Base-by-base conservation (phyloP, 139 green algal genomes). In the Auxenochlorella pyrenoidosa region DNA sequence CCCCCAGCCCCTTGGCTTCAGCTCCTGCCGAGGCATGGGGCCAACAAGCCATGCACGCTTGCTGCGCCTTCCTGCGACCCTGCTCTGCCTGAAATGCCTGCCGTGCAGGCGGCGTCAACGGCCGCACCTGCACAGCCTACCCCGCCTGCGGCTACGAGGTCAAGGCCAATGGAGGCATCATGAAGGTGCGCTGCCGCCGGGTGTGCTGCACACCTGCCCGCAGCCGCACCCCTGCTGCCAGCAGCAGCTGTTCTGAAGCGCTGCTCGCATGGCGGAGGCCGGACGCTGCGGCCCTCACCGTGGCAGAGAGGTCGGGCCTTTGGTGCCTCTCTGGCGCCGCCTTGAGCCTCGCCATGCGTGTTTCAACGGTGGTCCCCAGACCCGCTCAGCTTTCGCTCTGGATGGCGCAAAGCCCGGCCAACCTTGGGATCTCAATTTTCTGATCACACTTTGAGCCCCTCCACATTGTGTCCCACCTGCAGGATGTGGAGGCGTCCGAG, bases 61-160 rank as follows among this genome's bases (percentile, higher is more conserved):
- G 15, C 34, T 43, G 34, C 30, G 26, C 63, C 63, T 36, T 13
- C 60, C 60, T 68, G 12, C 16, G 16, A 38, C 15, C 70, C 13
- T 36, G 15, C 73, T 40, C 3, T 40, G 19, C 40, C 41, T 34
- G 41, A 8, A 3, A 21, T 3, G 24, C 21, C 73, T 43, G 28
- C n/a, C 41, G 1, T 34, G 58, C 80, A 79, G 63, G 60, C 43
- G 87, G 72, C 10, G 59, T 84, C 22, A 75, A 71, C 28, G 86
- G 79, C 3, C 78, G 78, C 63, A 75, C 78, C 28, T 83, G 71
- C 60, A 90, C 87, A 1, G 87, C 87, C 34, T 90, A 90, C 81
- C 71, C 71, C 0, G 87, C 87, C 58, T 87, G 81, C 59, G 87
- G 81, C 3, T 75, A 82, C 18, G 87, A 90, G 87, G 82, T 87